phyloP scores from a whole-genome alignment of 2,329 filamentous ascomycete genomes.

The Trichothecium sympodiale region DNA sequence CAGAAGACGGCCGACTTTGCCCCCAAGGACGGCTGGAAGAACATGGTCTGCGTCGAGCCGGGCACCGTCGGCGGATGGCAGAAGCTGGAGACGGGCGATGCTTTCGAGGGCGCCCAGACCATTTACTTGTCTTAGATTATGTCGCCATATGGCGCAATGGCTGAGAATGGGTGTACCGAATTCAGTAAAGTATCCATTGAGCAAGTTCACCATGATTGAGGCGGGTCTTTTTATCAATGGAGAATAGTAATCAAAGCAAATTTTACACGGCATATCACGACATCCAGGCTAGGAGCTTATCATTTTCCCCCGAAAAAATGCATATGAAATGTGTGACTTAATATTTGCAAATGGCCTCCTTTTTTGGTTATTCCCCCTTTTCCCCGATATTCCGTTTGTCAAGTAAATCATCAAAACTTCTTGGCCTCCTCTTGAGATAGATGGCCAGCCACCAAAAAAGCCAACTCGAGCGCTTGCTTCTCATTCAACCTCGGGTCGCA shows the following conservation, averaged over 20 bases:
- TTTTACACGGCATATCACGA: too few species aligned
- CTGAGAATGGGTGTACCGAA: too few species aligned
- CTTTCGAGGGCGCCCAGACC: conserved; percentile 51
- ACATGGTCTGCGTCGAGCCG: conserved; percentile 92
- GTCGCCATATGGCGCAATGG: too few species aligned
- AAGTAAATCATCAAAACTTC: background rate
- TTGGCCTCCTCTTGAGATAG: conserved; percentile 31
- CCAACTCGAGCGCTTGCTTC: conserved; percentile 92
- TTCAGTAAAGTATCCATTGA: too few species aligned
- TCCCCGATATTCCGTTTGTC: background rate
- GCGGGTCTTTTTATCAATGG: too few species aligned
- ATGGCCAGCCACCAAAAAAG: conserved; percentile 84
- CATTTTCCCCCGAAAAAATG: too few species aligned
- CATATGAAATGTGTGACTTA: too few species aligned
- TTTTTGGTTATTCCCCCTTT: background rate
- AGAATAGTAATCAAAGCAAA: too few species aligned
- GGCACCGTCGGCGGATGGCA: conserved; percentile 75
- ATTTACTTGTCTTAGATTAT: conserved; percentile 32
- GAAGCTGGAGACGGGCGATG: conserved; percentile 69
- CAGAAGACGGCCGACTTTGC: conserved; percentile 75
- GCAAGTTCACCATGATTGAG: too few species aligned
- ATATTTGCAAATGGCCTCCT: background rate
- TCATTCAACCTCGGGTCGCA: conserved; percentile 94
- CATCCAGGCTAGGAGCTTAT: too few species aligned
- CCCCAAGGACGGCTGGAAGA: conserved; percentile 80